Conservation (phyloP, 202 grass and related monocot genomes). For the Zoysia matrella region DNA sequence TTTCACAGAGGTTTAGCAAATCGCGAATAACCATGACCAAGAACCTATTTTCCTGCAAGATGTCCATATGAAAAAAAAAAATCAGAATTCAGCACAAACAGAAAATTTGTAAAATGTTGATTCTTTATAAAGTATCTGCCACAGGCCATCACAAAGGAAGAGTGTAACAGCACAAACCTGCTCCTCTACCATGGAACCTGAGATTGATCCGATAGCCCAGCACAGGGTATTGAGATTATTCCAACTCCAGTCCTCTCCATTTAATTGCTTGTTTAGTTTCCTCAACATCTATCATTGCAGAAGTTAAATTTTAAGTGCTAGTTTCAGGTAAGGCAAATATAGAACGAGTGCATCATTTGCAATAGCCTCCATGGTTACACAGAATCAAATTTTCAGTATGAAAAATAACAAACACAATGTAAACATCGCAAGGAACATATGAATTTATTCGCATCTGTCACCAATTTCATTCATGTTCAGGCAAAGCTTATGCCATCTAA, state of each 20-base stretch:
- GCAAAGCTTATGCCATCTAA: conserved; percentile 15
- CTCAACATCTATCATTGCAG: conserved; percentile 82
- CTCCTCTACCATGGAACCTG: conserved; percentile 99
- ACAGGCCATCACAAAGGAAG: conserved; percentile 16
- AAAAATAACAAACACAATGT: not conserved
- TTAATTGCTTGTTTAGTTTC: conserved; percentile 93
- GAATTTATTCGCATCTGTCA: not conserved
- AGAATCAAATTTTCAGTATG: not conserved
- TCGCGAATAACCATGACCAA: conserved; percentile 99
- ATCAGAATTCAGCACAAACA: conserved; percentile 16
- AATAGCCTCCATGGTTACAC: not conserved
- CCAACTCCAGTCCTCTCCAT: conserved; percentile 99
- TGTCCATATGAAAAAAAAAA: conserved; percentile 2
- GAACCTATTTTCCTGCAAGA: conserved; percentile 93
- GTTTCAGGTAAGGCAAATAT: not conserved
- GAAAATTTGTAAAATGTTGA: not conserved
- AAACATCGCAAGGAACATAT: not conserved
- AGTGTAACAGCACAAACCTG: conserved; percentile 60
- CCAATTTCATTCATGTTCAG: conserved; percentile 18
- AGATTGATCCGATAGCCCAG: conserved; percentile 99
- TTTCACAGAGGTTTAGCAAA: conserved; percentile 98
- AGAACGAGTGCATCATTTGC: not conserved
- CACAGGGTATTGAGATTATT: conserved; percentile 99
- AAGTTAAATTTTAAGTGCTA: not conserved
- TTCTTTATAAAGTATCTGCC: not conserved